Evolutionary conservation across 176 grass and related monocot genomes (phyloP).

Genomic region (Aegilops longissima): DNA sequence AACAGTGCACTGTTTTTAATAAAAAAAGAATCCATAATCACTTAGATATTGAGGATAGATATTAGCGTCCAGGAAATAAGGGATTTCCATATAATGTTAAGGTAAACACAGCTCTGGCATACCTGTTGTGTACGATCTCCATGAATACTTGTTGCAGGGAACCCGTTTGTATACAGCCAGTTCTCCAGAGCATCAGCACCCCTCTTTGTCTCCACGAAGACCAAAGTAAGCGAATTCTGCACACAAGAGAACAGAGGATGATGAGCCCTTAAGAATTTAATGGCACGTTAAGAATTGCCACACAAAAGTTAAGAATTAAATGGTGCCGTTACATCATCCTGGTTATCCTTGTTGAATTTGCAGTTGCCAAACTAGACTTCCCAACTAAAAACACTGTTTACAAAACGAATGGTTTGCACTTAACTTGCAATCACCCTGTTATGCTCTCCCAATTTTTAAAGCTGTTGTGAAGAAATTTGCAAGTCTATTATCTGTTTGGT

Average conservation of each 20-base stretch:
- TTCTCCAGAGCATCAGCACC: slow-evolving; percentile 92
- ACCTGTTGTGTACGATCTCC: slow-evolving; percentile 92
- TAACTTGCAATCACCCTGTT: not conserved
- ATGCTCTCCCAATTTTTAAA: not conserved
- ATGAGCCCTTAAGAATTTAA: no score
- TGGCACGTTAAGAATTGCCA: no score
- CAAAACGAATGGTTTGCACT: not conserved
- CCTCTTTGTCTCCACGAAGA: slow-evolving; percentile 97
- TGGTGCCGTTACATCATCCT: not conserved
- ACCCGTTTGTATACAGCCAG: slow-evolving; percentile 86
- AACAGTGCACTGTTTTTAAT: not conserved
- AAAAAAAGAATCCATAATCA: not conserved
- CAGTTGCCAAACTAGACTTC: not conserved
- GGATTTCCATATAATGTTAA: not conserved
- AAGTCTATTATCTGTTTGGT: not conserved
- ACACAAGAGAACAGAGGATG: slow-evolving; percentile 21
- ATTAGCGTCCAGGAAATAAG: not conserved
- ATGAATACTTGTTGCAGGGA: slow-evolving; percentile 96
- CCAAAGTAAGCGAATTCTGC: slow-evolving; percentile 82
- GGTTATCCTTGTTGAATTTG: not conserved
- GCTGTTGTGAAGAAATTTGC: not conserved
- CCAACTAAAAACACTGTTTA: no score
- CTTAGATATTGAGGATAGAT: not conserved
- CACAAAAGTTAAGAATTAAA: not conserved
- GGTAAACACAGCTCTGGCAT: not conserved